phyloP scores from a whole-genome alignment of 495 filamentous ascomycete species.

The Lophiotrema nucula region DNA sequence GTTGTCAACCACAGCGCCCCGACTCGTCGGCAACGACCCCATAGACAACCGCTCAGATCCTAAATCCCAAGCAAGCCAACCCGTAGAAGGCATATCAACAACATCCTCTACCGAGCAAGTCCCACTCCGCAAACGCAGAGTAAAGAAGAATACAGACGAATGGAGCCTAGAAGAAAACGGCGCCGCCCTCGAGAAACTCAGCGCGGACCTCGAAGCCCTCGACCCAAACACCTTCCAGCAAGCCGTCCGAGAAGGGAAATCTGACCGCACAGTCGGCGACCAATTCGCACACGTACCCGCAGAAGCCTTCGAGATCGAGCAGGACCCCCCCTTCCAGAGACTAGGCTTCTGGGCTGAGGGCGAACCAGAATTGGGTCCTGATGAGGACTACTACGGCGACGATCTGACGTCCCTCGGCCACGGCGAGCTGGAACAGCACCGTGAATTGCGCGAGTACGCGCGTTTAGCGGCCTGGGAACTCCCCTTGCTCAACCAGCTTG shows the following conservation, averaged over 20 bases:
- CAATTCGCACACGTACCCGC: slow-evolving; percentile 1
- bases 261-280: background rate
- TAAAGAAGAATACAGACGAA: no score
- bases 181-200: slow-evolving; percentile 6
- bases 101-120: background rate
- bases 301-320: slow-evolving; percentile 15
- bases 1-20: slow-evolving; percentile 29
- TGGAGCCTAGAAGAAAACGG: no score
- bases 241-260: slow-evolving; percentile 10
- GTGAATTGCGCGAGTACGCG: slow-evolving; percentile 85
- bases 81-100: background rate
- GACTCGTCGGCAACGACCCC: background rate
- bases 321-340: background rate
- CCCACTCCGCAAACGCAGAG: background rate
- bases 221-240: slow-evolving; percentile 10
- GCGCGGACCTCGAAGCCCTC: slow-evolving; percentile 7
- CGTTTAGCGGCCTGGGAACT: slow-evolving; percentile 92
- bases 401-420: slow-evolving; percentile 81
- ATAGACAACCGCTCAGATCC: background rate
- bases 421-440: slow-evolving; percentile 81
- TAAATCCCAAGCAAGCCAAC: background rate
- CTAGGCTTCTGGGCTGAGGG: slow-evolving; percentile 32
- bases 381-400: slow-evolving; percentile 67
- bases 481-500: slow-evolving; percentile 80
- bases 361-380: slow-evolving; percentile 35